These are phyloP conservation scores for Ajuga chamaepitys DNA, from an alignment of 257 asterid species.

Conservation along the genomic window DNA sequence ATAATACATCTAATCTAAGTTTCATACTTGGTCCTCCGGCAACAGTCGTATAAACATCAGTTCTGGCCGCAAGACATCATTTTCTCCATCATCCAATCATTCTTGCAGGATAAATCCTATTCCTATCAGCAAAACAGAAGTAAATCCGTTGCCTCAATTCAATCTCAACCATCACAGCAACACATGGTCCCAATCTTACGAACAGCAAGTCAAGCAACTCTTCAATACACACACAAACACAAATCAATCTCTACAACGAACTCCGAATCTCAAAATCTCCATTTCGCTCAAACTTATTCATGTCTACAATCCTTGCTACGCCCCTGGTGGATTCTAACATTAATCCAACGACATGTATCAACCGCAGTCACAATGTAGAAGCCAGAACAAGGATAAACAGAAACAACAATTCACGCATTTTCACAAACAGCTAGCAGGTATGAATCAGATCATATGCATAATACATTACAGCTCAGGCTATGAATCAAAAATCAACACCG, in stretches of 20 bases:
- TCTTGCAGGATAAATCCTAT: neutral
- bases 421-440: slow-evolving; percentile 5
- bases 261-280: neutral
- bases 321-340: no score
- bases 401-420: neutral
- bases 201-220: neutral
- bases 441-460: slow-evolving; percentile 13
- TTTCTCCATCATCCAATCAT: neutral
- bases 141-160: neutral
- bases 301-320: no score
- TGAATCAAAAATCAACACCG: neutral
- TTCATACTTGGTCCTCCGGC: neutral
- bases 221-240: neutral
- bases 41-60: neutral
- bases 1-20: neutral
- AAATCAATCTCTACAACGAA: neutral
- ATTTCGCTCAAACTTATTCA: slow-evolving; percentile 4
- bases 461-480: neutral
- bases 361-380: neutral
- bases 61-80: neutral
- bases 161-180: neutral
- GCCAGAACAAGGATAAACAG: neutral
- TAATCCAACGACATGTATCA: neutral
- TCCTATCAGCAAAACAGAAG: neutral
- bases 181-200: neutral